These are phyloP conservation scores for Pichia manshurica DNA, from an alignment of 805 yeast genomes.

Conservation along the genomic window DNA sequence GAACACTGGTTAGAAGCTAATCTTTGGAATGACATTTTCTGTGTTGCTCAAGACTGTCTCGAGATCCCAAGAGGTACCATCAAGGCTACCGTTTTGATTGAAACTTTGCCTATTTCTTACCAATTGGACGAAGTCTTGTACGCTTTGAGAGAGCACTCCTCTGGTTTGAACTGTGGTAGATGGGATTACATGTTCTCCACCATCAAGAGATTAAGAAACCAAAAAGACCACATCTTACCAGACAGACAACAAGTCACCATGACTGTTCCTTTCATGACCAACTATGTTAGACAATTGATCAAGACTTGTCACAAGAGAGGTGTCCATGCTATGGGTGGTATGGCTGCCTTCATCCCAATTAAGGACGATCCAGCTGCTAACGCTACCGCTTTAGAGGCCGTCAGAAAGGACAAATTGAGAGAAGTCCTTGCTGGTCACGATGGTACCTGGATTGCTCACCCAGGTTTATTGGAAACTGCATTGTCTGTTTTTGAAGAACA, in stretches of 20 bases:
- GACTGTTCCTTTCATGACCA: slow-evolving; percentile 76
- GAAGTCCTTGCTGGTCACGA: slow-evolving; percentile 79
- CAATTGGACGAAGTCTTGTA: slow-evolving; percentile 82
- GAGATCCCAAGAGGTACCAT: slow-evolving; percentile 69
- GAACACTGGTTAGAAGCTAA: slow-evolving; percentile 80
- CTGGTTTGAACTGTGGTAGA: slow-evolving; percentile 83
- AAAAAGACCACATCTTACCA: slow-evolving; percentile 63
- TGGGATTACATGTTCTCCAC: slow-evolving; percentile 86
- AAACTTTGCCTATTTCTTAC: slow-evolving; percentile 80
- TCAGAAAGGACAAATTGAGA: slow-evolving; percentile 66
- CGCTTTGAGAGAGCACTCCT: slow-evolving; percentile 69
- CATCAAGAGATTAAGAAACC: slow-evolving; percentile 68
- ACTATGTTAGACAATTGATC: slow-evolving; percentile 68
- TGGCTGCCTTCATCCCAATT: slow-evolving; percentile 86
- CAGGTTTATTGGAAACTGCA: slow-evolving; percentile 71
- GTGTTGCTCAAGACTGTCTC: slow-evolving; percentile 67
- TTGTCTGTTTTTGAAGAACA: slow-evolving; percentile 64
- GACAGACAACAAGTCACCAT: slow-evolving; percentile 74
- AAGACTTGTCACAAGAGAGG: slow-evolving; percentile 71
- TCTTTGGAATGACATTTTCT: slow-evolving; percentile 77
- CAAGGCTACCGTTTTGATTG: slow-evolving; percentile 76
- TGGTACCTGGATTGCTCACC: slow-evolving; percentile 89
- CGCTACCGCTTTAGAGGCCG: slow-evolving; percentile 63
- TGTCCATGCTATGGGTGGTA: slow-evolving; percentile 86
- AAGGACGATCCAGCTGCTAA: slow-evolving; percentile 62